Base-by-base conservation (phyloP, 2,329 filamentous ascomycete species). In the Zelopaecilomyces penicillatus region DNA sequence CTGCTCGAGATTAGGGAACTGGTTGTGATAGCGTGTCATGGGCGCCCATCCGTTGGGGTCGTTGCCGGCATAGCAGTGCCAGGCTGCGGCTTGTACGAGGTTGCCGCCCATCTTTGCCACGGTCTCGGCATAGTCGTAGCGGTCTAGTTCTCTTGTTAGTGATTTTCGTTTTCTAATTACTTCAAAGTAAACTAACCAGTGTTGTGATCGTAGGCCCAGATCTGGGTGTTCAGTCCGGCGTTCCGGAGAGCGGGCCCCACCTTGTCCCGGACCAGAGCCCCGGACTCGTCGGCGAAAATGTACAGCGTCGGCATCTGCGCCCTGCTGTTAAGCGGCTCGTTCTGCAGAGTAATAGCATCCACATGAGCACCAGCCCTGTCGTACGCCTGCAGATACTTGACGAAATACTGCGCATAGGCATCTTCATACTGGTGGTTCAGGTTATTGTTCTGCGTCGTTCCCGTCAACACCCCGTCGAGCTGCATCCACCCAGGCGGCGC, bases 181-280 rank as follows among this genome's bases (percentile, higher is more conserved):
- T 9, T 34, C 32, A 12, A 34, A 34, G 32, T 34, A 34, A 9
- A 36, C 50, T 48, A 30, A 52, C 50, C 55, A 5, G 65, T 68
- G 52, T 64, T 64, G 55, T 63, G 60, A 42, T 69, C 65, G 39
- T 64, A 67, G 0, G 66, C 66, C 67, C 55, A 87, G 66, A 72
- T 60, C 36, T 60, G 50, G 3, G 65, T 69, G 48, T 60, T 52
- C 29, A 73, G 56, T 2, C 65, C 65, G 4, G 67, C 67, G 33
- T 52, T 51, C 44, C 53, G 53, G 26, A 71, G 54, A 4, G 65
- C 64, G 2, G 66, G 67, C 0, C 64, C 65, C 28, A 69, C 55
- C 43, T 63, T 59, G 40, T 70, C 52, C 31, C 57, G 59, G 40
- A 67, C 69, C 35, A 69, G 53, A 6, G 48, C 46, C 0, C 57